phyloP scores from a whole-genome alignment of 768 basidiomycete species.

The Panus rudis region DNA sequence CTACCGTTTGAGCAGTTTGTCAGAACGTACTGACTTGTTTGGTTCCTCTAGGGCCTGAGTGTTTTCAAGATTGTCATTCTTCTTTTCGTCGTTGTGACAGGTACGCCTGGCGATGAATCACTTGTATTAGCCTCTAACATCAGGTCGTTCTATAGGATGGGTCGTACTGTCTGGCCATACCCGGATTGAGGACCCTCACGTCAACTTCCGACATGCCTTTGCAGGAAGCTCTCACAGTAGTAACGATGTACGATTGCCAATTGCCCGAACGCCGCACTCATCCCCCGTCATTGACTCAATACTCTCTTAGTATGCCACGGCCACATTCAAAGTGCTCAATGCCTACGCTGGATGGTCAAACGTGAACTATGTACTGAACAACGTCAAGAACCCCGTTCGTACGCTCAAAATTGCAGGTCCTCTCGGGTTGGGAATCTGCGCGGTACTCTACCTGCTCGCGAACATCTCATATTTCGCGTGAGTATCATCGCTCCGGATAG shows the following conservation, averaged over 20 bases:
- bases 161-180: constrained; percentile 55
- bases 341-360: constrained; percentile 47
- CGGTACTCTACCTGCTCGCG: constrained; percentile 45
- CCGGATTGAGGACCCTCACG: constrained; percentile 44
- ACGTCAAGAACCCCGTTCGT: constrained; percentile 50
- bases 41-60: constrained; percentile 37
- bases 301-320: constrained; percentile 46
- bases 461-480: constrained; percentile 53
- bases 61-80: constrained; percentile 50
- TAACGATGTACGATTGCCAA: constrained; percentile 32
- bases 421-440: constrained; percentile 49
- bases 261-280: background rate
- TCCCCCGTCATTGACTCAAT: background rate
- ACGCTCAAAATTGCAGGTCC: constrained; percentile 59
- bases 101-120: no score
- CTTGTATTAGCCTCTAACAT: no score
- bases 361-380: constrained; percentile 54
- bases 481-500: constrained; percentile 7
- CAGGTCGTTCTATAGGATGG: constrained; percentile 32
- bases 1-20: no score
- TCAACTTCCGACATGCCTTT: constrained; percentile 53
- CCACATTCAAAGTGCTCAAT: constrained; percentile 50
- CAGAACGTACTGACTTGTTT: no score
- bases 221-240: constrained; percentile 46
- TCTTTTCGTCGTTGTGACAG: constrained; percentile 45